These are phyloP conservation scores for Diaporthe sp. DNA, from an alignment of 2,329 filamentous ascomycete species.

Conservation along the genomic window DNA sequence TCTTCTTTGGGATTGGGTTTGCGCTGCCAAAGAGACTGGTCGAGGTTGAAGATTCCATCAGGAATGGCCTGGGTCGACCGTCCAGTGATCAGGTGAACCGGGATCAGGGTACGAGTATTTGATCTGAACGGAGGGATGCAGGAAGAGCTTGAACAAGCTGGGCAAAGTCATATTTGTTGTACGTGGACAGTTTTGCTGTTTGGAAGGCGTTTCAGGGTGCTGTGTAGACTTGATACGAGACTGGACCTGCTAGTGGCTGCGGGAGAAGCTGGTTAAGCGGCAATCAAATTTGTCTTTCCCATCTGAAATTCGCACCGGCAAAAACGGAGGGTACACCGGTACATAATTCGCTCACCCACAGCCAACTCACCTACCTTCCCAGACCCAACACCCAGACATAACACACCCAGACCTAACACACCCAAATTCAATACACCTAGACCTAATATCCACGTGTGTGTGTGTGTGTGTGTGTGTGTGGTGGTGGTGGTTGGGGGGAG, in stretches of 20 bases:
- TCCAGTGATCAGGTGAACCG: conserved; percentile 29
- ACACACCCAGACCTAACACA: too few relatives aligned
- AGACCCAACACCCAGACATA: too few relatives aligned
- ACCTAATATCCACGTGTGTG: too few relatives aligned
- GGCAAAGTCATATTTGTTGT: neutral
- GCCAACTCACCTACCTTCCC: too few relatives aligned
- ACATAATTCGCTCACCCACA: too few relatives aligned
- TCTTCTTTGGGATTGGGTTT: conserved; percentile 81
- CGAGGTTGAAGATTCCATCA: conserved; percentile 71
- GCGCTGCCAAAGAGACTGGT: conserved; percentile 76
- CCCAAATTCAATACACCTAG: too few relatives aligned
- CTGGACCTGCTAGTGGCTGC: neutral
- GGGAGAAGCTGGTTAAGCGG: neutral
- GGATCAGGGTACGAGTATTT: conserved; percentile 36
- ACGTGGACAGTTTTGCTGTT: neutral
- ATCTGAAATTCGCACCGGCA: too few relatives aligned
- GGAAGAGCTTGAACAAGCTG: too few relatives aligned
- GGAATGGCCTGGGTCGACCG: conserved; percentile 61
- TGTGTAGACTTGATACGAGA: neutral
- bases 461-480: too few relatives aligned
- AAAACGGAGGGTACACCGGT: too few relatives aligned
- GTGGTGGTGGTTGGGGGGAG: too few relatives aligned
- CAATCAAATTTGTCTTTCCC: too few relatives aligned
- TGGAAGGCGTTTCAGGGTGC: neutral
- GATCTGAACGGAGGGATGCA: neutral